Evolutionary conservation across 257 asterid genomes (phyloP).

Genomic region (Lantana camara): DNA sequence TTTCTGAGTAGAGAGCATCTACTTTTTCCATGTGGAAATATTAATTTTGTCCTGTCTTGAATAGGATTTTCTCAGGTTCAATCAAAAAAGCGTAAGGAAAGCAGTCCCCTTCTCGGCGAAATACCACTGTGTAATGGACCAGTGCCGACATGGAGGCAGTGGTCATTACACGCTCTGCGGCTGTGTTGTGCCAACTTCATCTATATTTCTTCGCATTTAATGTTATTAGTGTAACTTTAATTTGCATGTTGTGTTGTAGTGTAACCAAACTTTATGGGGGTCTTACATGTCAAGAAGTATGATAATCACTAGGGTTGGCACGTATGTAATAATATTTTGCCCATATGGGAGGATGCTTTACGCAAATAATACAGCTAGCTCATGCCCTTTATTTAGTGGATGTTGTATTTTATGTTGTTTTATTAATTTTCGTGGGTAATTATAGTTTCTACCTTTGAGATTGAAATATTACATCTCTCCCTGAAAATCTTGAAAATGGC

Average conservation of each 20-base stretch:
- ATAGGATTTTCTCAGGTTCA: slow-evolving; percentile 8
- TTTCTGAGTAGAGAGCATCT: too few species aligned
- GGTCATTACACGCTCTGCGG: background rate
- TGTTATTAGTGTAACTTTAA: background rate
- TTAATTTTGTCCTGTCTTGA: background rate
- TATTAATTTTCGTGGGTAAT: too few species aligned
- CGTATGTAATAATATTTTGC: too few species aligned
- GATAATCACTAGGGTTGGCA: background rate
- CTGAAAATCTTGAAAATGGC: too few species aligned
- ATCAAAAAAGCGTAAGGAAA: slow-evolving; percentile 3
- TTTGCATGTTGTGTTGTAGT: background rate
- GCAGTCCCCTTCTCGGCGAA: background rate
- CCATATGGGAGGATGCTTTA: too few species aligned
- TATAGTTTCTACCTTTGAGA: too few species aligned
- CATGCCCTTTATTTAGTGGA: background rate
- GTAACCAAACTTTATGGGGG: background rate
- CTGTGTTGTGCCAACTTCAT: background rate
- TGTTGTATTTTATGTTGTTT: too few species aligned
- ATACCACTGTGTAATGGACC: background rate
- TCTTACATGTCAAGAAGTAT: background rate
- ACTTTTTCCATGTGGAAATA: background rate
- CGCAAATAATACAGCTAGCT: background rate
- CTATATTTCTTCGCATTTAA: background rate
- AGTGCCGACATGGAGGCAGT: background rate
- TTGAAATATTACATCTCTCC: too few species aligned